phyloP scores from a whole-genome alignment of 1,139 yeast species.

The Debaryomyces sp. region DNA sequence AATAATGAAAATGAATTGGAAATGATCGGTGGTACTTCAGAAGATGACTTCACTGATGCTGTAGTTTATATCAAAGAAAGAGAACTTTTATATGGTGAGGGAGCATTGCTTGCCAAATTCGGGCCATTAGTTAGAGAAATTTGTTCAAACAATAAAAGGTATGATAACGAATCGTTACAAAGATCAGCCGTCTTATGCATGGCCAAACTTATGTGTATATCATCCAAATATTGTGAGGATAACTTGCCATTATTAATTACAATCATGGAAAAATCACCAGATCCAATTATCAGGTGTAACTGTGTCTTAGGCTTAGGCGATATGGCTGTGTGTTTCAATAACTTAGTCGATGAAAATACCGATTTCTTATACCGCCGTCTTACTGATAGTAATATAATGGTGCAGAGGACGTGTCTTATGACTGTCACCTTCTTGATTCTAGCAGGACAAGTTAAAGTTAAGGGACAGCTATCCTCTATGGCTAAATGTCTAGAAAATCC shows the following conservation, averaged over 20 bases:
- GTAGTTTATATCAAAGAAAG: conserved; percentile 81
- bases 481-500: conserved; percentile 91
- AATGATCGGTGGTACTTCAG: conserved; percentile 93
- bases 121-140: conserved; percentile 80
- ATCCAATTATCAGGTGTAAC: conserved; percentile 86
- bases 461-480: conserved; percentile 95
- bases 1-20: conserved; percentile 75
- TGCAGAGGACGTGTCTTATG: conserved; percentile 95
- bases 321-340: conserved; percentile 95
- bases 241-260: conserved; percentile 75
- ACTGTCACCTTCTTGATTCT: conserved; percentile 93
- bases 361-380: conserved; percentile 84
- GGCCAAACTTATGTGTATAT: conserved; percentile 92
- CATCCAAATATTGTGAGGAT: conserved; percentile 82
- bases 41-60: conserved; percentile 94
- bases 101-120: conserved; percentile 72
- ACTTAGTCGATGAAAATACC: conserved; percentile 88
- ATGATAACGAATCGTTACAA: conserved; percentile 58
- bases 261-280: conserved; percentile 82
- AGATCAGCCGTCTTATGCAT: conserved; percentile 81
- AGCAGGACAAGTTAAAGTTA: conserved; percentile 98
- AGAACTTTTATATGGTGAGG: conserved; percentile 77
- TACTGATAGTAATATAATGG: conserved; percentile 83
- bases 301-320: conserved; percentile 94
- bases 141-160: conserved; percentile 63